A percentile compares a stretch with the other conserved stretches of the same genome.
These are phyloP conservation scores for Sarocladiaceae sp. DNA, from an alignment of 2,329 filamentous ascomycete genomes.

Conservation along the genomic window DNA sequence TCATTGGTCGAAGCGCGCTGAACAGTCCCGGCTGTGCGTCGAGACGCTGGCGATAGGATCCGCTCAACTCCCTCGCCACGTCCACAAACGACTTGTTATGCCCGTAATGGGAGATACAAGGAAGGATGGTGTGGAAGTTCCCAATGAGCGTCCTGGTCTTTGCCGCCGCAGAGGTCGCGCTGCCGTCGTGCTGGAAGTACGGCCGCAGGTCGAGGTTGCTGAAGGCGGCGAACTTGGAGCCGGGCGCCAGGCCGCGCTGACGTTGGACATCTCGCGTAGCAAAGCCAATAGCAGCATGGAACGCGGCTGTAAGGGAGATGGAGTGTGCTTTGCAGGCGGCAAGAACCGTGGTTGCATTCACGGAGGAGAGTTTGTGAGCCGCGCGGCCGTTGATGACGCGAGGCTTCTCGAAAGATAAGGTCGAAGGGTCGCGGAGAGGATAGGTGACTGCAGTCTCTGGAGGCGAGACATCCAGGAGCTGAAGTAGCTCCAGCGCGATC, in stretches of 20 bases:
- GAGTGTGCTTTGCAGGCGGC: constrained; percentile 2
- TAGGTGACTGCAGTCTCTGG: constrained; percentile 7
- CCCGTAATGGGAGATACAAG: constrained; percentile 5
- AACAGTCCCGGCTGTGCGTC: not conserved
- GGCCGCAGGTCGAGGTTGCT: constrained; percentile 4
- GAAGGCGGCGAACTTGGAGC: constrained; percentile 6
- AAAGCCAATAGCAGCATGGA: constrained; percentile 5
- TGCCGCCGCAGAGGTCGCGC: not conserved
- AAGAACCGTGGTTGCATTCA: not conserved
- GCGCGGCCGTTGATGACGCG: constrained; percentile 5
- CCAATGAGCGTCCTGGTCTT: constrained; percentile 1
- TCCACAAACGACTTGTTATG: constrained; percentile 1
- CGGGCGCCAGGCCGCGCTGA: not conserved
- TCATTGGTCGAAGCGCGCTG: constrained; percentile 7
- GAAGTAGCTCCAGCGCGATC: not conserved
- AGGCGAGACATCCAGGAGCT: constrained; percentile 3
- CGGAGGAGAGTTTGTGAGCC: not conserved
- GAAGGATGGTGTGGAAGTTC: constrained; percentile 8
- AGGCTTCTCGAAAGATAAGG: not conserved
- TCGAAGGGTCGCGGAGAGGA: constrained; percentile 4
- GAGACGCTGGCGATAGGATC: constrained; percentile 2
- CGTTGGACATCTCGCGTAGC: constrained; percentile 2
- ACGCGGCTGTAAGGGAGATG: constrained; percentile 1
- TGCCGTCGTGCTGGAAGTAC: not conserved
- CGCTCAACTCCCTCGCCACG: constrained; percentile 2